phyloP scores from a whole-genome alignment of 495 filamentous ascomycete species.

The Xylaria telfairii region DNA sequence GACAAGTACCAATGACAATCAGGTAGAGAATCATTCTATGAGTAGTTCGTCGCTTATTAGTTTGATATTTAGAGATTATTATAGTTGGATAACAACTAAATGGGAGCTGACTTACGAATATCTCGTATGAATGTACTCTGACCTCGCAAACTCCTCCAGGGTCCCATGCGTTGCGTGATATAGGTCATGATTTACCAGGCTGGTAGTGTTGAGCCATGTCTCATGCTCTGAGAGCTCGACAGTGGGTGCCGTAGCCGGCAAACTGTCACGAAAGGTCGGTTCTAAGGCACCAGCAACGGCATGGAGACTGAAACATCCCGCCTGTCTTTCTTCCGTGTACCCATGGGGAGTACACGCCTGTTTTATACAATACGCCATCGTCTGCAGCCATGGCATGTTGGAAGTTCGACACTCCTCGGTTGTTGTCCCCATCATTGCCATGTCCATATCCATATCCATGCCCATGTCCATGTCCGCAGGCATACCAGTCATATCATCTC shows the following conservation, averaged over 20 bases:
- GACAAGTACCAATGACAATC: conserved; percentile 15
- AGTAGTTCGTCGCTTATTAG: not conserved
- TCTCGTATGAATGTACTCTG: conserved; percentile 15
- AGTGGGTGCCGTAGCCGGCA: conserved; percentile 5
- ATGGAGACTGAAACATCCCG: conserved; percentile 6
- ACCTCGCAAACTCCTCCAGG: conserved; percentile 7
- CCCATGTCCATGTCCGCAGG: not conserved
- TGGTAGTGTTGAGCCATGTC: conserved; percentile 20
- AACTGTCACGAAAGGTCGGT: conserved; percentile 6
- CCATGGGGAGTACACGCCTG: conserved; percentile 11
- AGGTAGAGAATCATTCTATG: conserved; percentile 19
- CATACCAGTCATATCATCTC: not conserved
- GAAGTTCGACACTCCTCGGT: conserved; percentile 21
- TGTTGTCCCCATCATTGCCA: conserved; percentile 18
- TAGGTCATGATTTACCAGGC: conserved; percentile 9
- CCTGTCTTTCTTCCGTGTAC: conserved; percentile 10
- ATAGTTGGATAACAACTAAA: not conserved
- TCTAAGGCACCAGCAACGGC: conserved; percentile 1
- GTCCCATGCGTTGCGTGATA: conserved; percentile 16
- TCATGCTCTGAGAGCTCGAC: conserved; percentile 2
- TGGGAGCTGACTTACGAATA: conserved; percentile 11
- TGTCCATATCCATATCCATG: conserved; percentile 7
- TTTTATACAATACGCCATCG: conserved; percentile 24
- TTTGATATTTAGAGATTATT: too few relatives aligned
- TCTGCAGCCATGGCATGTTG: conserved; percentile 17